These are phyloP conservation scores for Kurtzmaniella quercitrusa DNA, from an alignment of 1,139 yeast genomes.

Conservation along the genomic window DNA sequence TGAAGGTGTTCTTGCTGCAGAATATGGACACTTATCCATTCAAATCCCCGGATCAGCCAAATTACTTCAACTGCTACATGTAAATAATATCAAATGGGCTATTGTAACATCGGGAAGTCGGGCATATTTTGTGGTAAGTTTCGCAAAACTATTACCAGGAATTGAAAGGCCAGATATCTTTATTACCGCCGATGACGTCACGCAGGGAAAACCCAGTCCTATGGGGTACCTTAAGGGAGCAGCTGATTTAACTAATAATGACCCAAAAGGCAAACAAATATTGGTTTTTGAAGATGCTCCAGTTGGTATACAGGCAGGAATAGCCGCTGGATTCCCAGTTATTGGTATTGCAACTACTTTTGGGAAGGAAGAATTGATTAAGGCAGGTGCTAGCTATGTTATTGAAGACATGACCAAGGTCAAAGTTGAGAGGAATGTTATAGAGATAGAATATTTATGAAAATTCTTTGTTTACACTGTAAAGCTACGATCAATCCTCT, in stretches of 20 bases:
- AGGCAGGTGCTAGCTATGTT: slow-evolving; percentile 19
- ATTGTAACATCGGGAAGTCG: slow-evolving; percentile 19
- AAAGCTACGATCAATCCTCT: too few species aligned
- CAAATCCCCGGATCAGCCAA: slow-evolving; percentile 13
- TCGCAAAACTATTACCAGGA: slow-evolving; percentile 10
- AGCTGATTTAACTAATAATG: slow-evolving; percentile 7
- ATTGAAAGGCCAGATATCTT: slow-evolving; percentile 14
- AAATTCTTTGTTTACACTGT: too few species aligned
- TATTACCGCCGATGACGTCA: slow-evolving; percentile 19
- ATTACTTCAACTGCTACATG: slow-evolving; percentile 11
- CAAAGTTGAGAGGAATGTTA: slow-evolving; percentile 2
- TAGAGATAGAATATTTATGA: not conserved
- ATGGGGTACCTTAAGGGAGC: slow-evolving; percentile 17
- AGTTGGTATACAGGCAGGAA: slow-evolving; percentile 17
- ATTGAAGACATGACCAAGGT: slow-evolving; percentile 15
- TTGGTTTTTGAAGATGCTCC: slow-evolving; percentile 22
- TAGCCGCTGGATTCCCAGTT: slow-evolving; percentile 17
- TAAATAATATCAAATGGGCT: slow-evolving; percentile 14
- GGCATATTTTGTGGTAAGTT: slow-evolving; percentile 17
- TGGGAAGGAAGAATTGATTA: slow-evolving; percentile 12
- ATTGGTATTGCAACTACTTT: slow-evolving; percentile 19
- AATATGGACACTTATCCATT: slow-evolving; percentile 16
- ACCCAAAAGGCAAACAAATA: slow-evolving; percentile 8
- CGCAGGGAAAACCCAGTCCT: slow-evolving; percentile 15
- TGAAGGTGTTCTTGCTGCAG: slow-evolving; percentile 14